Evolutionary conservation across 257 asterid genomes (phyloP).

Genomic region (Lycium ferocissimum): DNA sequence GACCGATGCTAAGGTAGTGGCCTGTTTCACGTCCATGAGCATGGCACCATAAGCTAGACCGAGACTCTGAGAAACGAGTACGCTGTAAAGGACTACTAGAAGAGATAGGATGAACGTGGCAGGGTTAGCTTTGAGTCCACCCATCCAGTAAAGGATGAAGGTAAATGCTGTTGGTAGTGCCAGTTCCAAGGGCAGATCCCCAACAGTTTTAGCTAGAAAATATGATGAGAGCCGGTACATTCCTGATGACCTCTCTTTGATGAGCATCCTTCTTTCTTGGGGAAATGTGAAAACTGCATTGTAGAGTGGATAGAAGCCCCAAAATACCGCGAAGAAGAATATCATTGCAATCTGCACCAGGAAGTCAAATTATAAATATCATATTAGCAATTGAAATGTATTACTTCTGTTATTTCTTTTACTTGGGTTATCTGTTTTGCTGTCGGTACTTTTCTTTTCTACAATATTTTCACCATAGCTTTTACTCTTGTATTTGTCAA

Average conservation of each 20-base stretch:
- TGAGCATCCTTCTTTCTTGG: slow-evolving; percentile 90
- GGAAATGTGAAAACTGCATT: slow-evolving; percentile 97
- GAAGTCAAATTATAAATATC: slow-evolving; percentile 33
- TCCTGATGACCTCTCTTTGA: slow-evolving; percentile 91
- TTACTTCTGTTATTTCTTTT: too few species aligned
- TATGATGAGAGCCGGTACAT: slow-evolving; percentile 98
- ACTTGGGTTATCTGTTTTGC: too few species aligned
- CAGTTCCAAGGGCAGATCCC: slow-evolving; percentile 94
- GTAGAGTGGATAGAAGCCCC: slow-evolving; percentile 99
- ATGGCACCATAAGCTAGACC: slow-evolving; percentile 94
- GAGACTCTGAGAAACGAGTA: slow-evolving; percentile 90
- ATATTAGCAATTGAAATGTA: not conserved
- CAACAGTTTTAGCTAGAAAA: slow-evolving; percentile 84
- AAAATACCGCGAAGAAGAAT: slow-evolving; percentile 92
- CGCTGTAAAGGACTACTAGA: slow-evolving; percentile 78
- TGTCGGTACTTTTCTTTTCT: too few species aligned
- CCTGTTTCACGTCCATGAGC: slow-evolving; percentile 95
- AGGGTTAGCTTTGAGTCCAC: slow-evolving; percentile 91
- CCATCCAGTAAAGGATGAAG: slow-evolving; percentile 97
- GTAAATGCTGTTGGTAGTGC: slow-evolving; percentile 96
- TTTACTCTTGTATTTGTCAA: too few species aligned
- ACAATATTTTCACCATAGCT: too few species aligned
- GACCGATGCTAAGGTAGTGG: slow-evolving; percentile 94
- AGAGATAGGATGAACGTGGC: slow-evolving; percentile 81
- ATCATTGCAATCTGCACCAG: slow-evolving; percentile 85